Evolutionary conservation across 306 rosid species (phyloP).

Genomic region (Geum urbanum): DNA sequence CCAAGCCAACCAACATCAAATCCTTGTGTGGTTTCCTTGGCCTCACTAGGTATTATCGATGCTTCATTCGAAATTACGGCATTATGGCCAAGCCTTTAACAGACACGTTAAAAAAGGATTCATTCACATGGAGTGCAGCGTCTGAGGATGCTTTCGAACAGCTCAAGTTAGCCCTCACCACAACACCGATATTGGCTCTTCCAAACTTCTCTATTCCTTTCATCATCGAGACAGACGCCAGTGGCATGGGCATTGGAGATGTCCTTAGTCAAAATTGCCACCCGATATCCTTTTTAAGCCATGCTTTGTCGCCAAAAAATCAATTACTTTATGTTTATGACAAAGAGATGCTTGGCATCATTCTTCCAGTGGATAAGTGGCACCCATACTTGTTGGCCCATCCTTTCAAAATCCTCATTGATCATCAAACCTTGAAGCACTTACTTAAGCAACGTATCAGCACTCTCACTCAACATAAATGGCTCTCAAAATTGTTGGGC

Average conservation of each 20-base stretch:
- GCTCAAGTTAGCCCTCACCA: accelerated
- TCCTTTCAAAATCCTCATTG: too few species aligned
- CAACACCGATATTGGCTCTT: background rate
- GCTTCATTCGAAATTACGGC: background rate
- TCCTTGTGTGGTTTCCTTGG: background rate
- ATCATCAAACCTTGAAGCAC: too few species aligned
- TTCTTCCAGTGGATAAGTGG: too few species aligned
- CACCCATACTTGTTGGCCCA: too few species aligned
- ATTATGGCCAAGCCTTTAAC: accelerated
- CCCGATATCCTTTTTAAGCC: background rate
- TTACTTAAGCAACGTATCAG: too few species aligned
- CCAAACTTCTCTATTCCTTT: background rate
- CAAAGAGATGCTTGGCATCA: background rate
- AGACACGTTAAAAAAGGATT: accelerated
- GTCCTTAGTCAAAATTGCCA: background rate
- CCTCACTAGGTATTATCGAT: background rate
- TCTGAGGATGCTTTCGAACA: accelerated
- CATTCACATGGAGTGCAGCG: background rate
- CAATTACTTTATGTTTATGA: background rate
- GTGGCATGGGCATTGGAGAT: accelerated
- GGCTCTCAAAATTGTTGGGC: too few species aligned
- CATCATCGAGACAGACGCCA: background rate
- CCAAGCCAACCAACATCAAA: background rate
- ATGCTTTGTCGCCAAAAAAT: accelerated
- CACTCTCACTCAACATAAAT: too few species aligned